Evolutionary conservation across 139 green algal genomes (phyloP).

Genomic region (Closterium sp.): DNA sequence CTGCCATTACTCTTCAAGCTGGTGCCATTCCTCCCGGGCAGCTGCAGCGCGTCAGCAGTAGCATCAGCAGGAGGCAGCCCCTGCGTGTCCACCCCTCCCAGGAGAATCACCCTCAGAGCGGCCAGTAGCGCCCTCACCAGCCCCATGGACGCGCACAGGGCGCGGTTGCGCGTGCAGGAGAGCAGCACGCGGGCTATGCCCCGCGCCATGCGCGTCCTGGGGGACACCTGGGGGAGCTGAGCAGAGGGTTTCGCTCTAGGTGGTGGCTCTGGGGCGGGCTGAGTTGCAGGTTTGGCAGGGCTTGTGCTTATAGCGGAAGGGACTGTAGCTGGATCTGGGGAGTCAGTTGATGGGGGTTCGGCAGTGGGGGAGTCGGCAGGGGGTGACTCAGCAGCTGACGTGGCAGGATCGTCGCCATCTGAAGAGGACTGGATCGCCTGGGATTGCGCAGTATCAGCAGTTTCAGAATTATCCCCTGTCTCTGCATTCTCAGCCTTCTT

Average conservation of each 20-base stretch:
- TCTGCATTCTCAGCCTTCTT: neutral
- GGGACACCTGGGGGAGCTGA: neutral
- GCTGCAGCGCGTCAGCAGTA: neutral
- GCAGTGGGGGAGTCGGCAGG: neutral
- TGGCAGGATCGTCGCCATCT: neutral
- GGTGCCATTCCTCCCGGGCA: neutral
- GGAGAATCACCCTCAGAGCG: constrained; percentile 4
- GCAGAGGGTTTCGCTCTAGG: neutral
- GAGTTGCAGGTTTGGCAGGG: neutral
- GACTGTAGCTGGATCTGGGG: neutral
- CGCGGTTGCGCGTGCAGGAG: constrained; percentile 32
- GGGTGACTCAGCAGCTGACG: neutral
- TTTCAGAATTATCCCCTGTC: neutral
- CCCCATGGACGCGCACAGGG: constrained; percentile 19
- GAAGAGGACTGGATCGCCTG: neutral
- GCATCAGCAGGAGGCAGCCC: neutral
- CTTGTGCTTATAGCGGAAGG: neutral
- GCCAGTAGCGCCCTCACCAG: constrained; percentile 7
- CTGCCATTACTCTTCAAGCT: neutral
- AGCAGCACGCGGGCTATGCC: constrained; percentile 10
- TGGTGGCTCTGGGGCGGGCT: neutral
- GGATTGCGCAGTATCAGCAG: neutral
- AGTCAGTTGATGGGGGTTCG: neutral
- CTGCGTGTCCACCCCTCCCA: neutral
- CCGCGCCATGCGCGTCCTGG: neutral